Evolutionary conservation across 106 monocot species (phyloP), one percentile per base, ranked within the genome.

Genomic region (Gastrodia elata): DNA sequence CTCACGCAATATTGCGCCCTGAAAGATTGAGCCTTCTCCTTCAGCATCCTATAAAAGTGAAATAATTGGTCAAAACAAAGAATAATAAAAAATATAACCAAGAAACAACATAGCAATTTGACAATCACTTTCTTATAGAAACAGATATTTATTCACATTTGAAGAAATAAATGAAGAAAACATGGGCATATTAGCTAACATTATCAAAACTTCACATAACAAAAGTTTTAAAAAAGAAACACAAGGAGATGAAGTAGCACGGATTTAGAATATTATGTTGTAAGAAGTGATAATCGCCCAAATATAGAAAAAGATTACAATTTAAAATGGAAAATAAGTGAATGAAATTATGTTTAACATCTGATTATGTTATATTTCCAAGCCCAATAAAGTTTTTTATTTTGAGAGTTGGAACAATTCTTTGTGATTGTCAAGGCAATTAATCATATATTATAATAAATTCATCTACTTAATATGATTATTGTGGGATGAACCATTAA

Each of bases 1-100:
- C 97, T 93, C 97, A 75, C 93, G 93, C 86, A 97, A 83, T 76
- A 68, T 88, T 74, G 97, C 88, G 80, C 88, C 83, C 73, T 86
- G 82, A 71, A 97, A 97, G 65, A 76, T 84, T 48, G 90, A 93
- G 48, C 71, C 85, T 27, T 77, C 82, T 68, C 82, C 97, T 71
- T 88, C 88, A 20, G 76, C 93, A 82, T 90, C 90, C 97, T 97
- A 77, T 75, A 40, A 82, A 57, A 20, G 10, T 77, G 26, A 76
- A 39, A 73, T 57, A 68, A 20, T 24, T 9, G 18, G 18, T 38
- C 38, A 44, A 33, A 20, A 46, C 25, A 75, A 56, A 68, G 1
- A 10, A 18, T 0, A 0, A 4, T 28, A 39, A 26, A 39, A 20
- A 39, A 64, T 2, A 74, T 11, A 59, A 58, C 33, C 13, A 67